Evolutionary conservation across 805 yeast genomes (phyloP).

Genomic region (Kodamaea neixiangensis): DNA sequence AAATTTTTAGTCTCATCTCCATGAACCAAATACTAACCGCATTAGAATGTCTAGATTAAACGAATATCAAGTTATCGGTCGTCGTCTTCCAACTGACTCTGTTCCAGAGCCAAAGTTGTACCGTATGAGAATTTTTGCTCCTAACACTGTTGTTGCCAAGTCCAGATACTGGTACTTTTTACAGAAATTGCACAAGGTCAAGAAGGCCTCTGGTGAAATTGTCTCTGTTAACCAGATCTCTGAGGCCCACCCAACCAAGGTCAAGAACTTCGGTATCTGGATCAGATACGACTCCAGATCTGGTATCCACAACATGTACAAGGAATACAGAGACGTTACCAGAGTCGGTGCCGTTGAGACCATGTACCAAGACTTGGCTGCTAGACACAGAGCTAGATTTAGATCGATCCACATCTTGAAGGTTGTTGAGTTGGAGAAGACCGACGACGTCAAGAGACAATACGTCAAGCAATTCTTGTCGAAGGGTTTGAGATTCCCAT

Average conservation of each 20-base stretch:
- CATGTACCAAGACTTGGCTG: slow-evolving; percentile 99
- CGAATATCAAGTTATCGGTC: slow-evolving; percentile 99
- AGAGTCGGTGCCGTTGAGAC: slow-evolving; percentile 98
- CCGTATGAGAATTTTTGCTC: slow-evolving; percentile 99
- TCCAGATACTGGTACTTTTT: slow-evolving; percentile 99
- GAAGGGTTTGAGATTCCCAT: slow-evolving; percentile 98
- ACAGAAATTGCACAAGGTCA: slow-evolving; percentile 98
- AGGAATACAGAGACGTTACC: slow-evolving; percentile 99
- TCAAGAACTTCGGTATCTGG: slow-evolving; percentile 99
- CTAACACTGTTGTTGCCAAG: slow-evolving; percentile 98
- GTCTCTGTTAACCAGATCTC: slow-evolving; percentile 88
- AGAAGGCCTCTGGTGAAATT: slow-evolving; percentile 99
- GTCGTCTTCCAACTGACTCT: slow-evolving; percentile 98
- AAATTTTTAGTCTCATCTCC: not conserved
- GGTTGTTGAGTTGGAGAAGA: slow-evolving; percentile 98
- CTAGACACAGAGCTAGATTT: slow-evolving; percentile 99
- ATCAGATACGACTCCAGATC: slow-evolving; percentile 99
- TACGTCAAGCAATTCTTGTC: slow-evolving; percentile 96
- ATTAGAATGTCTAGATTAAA: slow-evolving; percentile 82
- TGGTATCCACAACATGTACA: slow-evolving; percentile 99
- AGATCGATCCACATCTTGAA: slow-evolving; percentile 98
- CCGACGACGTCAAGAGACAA: slow-evolving; percentile 98
- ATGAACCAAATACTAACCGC: slow-evolving; percentile 10
- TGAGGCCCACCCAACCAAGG: slow-evolving; percentile 98
- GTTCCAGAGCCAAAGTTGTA: slow-evolving; percentile 99